phyloP scores from a whole-genome alignment of 192 early-diverging fungal species.

The Nowakowskiella sp. region DNA sequence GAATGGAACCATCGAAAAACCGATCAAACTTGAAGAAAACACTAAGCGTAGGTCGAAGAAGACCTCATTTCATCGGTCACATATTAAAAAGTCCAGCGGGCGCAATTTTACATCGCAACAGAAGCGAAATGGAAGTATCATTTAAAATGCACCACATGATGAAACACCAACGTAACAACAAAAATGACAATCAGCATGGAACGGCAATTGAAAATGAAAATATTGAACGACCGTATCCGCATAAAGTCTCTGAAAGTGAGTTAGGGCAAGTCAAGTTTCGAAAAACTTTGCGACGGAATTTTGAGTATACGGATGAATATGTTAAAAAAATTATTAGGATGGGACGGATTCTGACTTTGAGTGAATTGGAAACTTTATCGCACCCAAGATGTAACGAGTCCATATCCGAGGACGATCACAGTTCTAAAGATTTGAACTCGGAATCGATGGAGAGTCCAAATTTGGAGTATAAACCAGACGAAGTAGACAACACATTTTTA shows the following conservation, averaged over 20 bases:
- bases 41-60: no score
- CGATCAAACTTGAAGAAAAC: no score
- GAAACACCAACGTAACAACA: background rate
- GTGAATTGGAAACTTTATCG: conserved; percentile 27
- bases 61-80: background rate
- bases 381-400: conserved; percentile 7
- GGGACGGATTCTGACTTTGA: conserved; percentile 31
- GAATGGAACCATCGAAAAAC: no score
- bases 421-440: conserved; percentile 6
- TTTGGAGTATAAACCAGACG: conserved; percentile 29
- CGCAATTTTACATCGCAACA: background rate
- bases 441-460: conserved; percentile 13
- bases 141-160: background rate
- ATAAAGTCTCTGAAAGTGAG: conserved; percentile 12
- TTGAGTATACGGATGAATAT: conserved; percentile 42
- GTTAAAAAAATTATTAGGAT: conserved; percentile 33
- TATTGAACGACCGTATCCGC: conserved; percentile 7
- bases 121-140: background rate
- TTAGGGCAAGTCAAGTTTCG: background rate
- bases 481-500: conserved; percentile 39
- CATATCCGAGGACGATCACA: background rate
- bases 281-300: conserved; percentile 23
- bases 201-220: background rate
- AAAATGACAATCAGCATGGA: background rate
- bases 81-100: background rate